Base-by-base conservation (phyloP, 2,329 filamentous ascomycete species). In the Ophiostoma montium region DNA sequence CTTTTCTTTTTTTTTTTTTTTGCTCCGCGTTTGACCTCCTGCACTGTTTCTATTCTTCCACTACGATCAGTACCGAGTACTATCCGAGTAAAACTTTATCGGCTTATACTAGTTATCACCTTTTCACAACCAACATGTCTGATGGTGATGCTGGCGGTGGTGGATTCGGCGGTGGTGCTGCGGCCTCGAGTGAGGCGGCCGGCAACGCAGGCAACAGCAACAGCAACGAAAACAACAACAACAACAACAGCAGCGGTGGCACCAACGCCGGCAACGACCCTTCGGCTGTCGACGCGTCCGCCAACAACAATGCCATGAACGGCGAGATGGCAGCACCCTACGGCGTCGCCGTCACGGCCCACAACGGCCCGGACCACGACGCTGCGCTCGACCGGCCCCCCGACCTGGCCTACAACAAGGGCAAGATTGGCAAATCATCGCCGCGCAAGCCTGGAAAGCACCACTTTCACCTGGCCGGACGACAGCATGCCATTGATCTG, bases 401-500 rank as follows among this genome's bases (percentile, higher is more conserved):
- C 1, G 51, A 54, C 9, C 18, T 50, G 45, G 48, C 35, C 9
- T 49, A 48, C 41, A 45, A 50, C n/a, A 23, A 55, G 23, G 50
- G 44, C 8, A 44, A 27, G 4, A 19, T 52, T 5, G 55, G 56
- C 8, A 45, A 54, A 32, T 54, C 57, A 15, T 60, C 61, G 7
- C 56, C 60, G 12, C 51, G 58, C 30, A 59, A 58, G 5, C 60
- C 62, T 0, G 55, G 56, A 5, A 52, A 57, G 33, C 53, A 57
- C 38, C 57, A 57, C 1, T 57, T 58, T 3, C 61, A 61, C 9
- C 61, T 60, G 8, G 62, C 62, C 49, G 58, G 57, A 45, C 57
- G 57, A 7, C 59, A 61, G 36, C 62, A 60, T 44, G 58, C 58
- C 0, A 59, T 70, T 21, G 68, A 70, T 48, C 51, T 70, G 3